Evolutionary conservation across 768 basidiomycete species (phyloP), one percentile per base, ranked within the genome.

Genomic region (Rhizopogon vesiculosus): DNA sequence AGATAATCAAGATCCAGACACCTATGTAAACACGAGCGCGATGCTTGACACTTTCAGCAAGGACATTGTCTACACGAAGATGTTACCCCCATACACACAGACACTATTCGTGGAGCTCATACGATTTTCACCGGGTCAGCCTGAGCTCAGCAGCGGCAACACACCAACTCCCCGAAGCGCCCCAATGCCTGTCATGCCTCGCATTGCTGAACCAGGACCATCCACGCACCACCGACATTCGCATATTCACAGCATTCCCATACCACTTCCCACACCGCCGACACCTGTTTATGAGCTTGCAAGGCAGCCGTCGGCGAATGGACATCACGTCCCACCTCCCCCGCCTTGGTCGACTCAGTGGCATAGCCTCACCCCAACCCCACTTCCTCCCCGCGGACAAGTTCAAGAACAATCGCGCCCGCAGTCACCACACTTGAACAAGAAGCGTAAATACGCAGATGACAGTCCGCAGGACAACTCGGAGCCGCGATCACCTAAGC

Each of bases 21-120:
- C 78, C 2, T 92, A 86, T 64, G 83, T 92, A 39, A 82, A 91
- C 64, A 83, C 81, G 6, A 78, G 81, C 59, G 80, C 80, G 58
- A 92, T 92, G 85, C 69, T 91, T 40, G 85, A 90, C 54, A 83
- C 74, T 15, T 87, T 80, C 66, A 88, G 85, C 74, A 87, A 81
- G 61, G 83, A 85, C 18, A 73, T 91, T 57, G 74, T 91, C 33
- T 85, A 84, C 69, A 85, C 81, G 73, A 83, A 82, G 61, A 70
- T 91, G 66, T 75, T 78, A 5, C 79, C 77, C 0, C 87, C 89
- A 0, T 81, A 80, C 56, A 81, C 76, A 4, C 81, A 79, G 56
- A 89, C 89, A 1, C 62, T 91, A 5, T 88, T 89, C 63, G 83
- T 91, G 7, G 89, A 92, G 46, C 81, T 92, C 15, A 77, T 89